phyloP scores from a whole-genome alignment of 2,329 filamentous ascomycete genomes.

The Fusarium luffae region DNA sequence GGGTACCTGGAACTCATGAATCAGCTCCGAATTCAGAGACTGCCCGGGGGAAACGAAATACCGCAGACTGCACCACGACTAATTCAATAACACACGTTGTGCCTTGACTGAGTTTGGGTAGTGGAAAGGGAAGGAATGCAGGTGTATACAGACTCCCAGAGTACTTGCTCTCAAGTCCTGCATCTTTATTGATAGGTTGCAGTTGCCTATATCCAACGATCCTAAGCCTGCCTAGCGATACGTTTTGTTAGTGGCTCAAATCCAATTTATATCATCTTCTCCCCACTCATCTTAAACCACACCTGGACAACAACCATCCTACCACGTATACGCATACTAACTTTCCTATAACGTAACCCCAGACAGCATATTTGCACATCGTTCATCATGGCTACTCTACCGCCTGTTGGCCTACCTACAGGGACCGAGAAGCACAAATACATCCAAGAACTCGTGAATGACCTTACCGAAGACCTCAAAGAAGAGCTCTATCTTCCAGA shows the following conservation, averaged over 20 bases:
- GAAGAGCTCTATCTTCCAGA: constrained; percentile 67
- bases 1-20: constrained; percentile 5
- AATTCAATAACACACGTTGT: neutral
- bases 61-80: neutral
- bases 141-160: neutral
- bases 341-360: neutral
- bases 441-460: constrained; percentile 72
- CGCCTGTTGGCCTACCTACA: constrained; percentile 48
- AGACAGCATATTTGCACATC: neutral
- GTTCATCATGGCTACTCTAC: constrained; percentile 38
- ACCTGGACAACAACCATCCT: constrained; percentile 8
- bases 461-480: constrained; percentile 70
- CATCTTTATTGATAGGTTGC: neutral
- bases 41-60: neutral
- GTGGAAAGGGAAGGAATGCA: neutral
- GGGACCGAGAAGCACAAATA: constrained; percentile 69
- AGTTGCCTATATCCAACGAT: neutral
- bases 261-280: constrained; percentile 23
- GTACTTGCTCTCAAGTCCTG: neutral
- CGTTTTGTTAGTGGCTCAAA: constrained; percentile 30
- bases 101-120: neutral
- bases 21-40: neutral
- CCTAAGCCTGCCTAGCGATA: constrained; percentile 2
- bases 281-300: constrained; percentile 22
- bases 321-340: neutral